Conservation (phyloP, 495 filamentous ascomycete genomes). For the Trichoderma virens region DNA sequence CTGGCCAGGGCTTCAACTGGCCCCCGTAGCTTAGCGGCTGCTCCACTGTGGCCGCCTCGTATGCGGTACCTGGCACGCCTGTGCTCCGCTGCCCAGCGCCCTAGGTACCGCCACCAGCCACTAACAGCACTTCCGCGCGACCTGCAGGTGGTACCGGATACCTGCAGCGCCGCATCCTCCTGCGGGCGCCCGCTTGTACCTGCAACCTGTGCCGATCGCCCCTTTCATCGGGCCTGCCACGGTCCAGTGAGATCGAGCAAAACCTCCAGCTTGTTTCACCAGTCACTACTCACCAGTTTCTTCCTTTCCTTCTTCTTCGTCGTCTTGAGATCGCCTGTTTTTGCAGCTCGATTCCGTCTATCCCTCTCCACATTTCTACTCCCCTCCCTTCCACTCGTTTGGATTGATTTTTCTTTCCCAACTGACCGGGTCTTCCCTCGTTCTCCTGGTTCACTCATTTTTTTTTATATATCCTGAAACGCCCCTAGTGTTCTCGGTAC, state of each 20-base stretch:
- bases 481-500: conserved; percentile 1
- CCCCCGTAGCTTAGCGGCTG: neutral
- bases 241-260: conserved; percentile 5
- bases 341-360: neutral
- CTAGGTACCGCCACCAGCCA: neutral
- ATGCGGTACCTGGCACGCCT: conserved; percentile 2
- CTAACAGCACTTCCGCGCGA: neutral
- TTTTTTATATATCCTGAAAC: conserved; percentile 6
- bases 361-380: conserved; percentile 1
- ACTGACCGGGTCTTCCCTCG: neutral
- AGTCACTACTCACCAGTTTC: neutral
- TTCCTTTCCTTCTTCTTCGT: neutral
- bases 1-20: neutral
- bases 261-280: neutral
- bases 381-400: neutral
- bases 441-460: neutral
- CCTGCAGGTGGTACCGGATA: too few relatives aligned
- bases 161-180: too few relatives aligned
- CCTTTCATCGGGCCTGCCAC: neutral
- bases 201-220: conserved; percentile 3
- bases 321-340: neutral
- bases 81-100: too few relatives aligned
- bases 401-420: neutral
- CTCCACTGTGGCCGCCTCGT: conserved; percentile 7
- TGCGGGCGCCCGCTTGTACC: neutral